Evolutionary conservation across 495 filamentous ascomycete genomes (phyloP), one percentile per base, ranked within the genome.

Genomic region (Penicillium diatomitis): DNA sequence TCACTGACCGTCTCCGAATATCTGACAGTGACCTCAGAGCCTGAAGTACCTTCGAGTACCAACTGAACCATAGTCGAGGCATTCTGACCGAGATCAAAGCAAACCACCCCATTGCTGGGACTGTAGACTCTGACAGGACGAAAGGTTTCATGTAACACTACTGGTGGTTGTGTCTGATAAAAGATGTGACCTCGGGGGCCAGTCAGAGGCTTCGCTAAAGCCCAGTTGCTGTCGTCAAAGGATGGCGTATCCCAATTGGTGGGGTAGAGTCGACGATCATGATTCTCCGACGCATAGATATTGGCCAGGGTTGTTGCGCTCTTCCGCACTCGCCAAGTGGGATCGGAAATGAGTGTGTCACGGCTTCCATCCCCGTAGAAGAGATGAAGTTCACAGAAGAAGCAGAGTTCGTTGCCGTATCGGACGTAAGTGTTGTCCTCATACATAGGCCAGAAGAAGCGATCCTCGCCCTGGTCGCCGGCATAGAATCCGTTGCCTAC

Each of bases 381-480:
- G 10, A 61, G 43, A 47, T 64, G 61, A 5, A 64, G 35, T 38
- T 64, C 61, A 20, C 50, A 54, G 37, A 64, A 64, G 51, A 64
- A 64, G 32, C 61, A 64, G 28, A 64, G 55, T 43, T 64, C 61
- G 38, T 64, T 64, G 3, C 61, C 61, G 44, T 64, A 61, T 8
- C 61, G 49, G 6, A 64, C 61, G 37, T 61, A 64, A 5, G 61
- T 64, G 11, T 64, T 64, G 46, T 64, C 61, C 32, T 64, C 61
- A 38, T 64, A 64, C 57, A 61, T 64, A 4, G 61, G 61, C 61
- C 61, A 64, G 44, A 64, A 64, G 49, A 64, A 64, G 39, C 61
- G 55, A 35, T 58, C 61, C 0, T 57, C 50, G 2, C 59, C 61
- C 45, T 64, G 49, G 34, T 64, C 61, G 10, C 61, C 61, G 4